phyloP scores from a whole-genome alignment of 73 alveolate genomes.

The Paramecium biaurelia region DNA sequence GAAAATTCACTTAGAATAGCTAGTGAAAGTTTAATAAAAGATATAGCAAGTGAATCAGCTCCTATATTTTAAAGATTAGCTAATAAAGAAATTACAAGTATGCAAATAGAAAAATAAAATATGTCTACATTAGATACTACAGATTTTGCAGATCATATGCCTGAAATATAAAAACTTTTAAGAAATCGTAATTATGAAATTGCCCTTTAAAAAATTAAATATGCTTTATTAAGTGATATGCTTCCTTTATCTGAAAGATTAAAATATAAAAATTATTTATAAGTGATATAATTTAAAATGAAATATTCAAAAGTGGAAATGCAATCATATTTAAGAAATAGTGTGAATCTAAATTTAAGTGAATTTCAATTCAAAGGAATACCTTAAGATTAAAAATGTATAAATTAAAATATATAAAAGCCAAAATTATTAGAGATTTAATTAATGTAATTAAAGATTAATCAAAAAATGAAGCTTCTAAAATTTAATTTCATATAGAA shows the following conservation, averaged over 20 bases:
- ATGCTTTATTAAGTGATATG: constrained; percentile 38
- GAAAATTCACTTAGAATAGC: background rate
- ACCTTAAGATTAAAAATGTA: background rate
- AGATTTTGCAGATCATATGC: constrained; percentile 33
- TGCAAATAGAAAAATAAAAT: background rate
- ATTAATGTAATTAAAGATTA: background rate
- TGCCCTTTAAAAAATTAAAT: background rate
- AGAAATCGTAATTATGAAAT: background rate
- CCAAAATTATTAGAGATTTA: background rate
- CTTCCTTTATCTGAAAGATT: constrained; percentile 7
- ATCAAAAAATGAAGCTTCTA: background rate
- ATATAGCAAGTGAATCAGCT: constrained; percentile 19
- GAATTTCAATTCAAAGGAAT: background rate
- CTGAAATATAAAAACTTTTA: background rate
- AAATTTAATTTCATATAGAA: background rate
- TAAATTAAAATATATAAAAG: background rate
- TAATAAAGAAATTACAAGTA: background rate
- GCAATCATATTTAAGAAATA: background rate
- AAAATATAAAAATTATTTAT: background rate
- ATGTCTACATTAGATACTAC: background rate
- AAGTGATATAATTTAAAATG: background rate
- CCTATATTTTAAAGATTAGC: constrained; percentile 43
- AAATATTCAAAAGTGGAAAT: constrained; percentile 3
- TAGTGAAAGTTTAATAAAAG: constrained; percentile 15
- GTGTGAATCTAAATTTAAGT: background rate